Evolutionary conservation across 2,329 filamentous ascomycete species (phyloP), one percentile per base, ranked within the genome.

Genomic region (Penicillium hordei): DNA sequence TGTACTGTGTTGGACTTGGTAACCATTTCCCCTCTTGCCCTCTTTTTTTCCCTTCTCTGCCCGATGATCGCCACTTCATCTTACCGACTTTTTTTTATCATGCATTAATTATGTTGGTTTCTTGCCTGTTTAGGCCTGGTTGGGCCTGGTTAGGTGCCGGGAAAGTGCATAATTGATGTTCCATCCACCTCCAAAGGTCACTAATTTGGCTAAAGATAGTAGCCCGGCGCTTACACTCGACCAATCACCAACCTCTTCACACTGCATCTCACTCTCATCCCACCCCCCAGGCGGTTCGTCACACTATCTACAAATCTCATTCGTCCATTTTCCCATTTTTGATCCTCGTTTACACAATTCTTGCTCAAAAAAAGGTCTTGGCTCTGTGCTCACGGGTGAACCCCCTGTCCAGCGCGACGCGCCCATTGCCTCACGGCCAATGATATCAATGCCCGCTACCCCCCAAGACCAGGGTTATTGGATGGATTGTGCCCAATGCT

Each of bases 131-230:
- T 10, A 12, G 52, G 17, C 55, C 38, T 23, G 15, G 36, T 23
- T 10, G 12, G 52, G 17, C 55, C 38, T 23, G 15, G 36, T 23
- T 13, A n/a, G 48, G 33, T 29, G n/a, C n/a, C 8, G 45, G 45
- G 60, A 61, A 34, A 13, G 9, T 48, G 55, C 49, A 58, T 60
- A 60, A 57, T 55, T 63, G 40, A 38, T 12, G 44, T 59, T 43
- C 44, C 61, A 65, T 56, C 59, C 49, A 33, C 53, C 36, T 52
- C 19, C 10, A 15, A 43, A 8, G 15, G 49, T 44, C 49, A 52
- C 36, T 53, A 58, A 58, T 48, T 48, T 53, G 54, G 64, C 70
- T 72, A 72, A 72, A 70, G 58, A 69, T 72, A 72, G 68, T 51
- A 59, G 55, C 49, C 46, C 62, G 64, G 70, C 70, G 70, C 68